These are phyloP conservation scores for Agastache rugosa DNA, from an alignment of 257 asterid genomes.

Conservation along the genomic window DNA sequence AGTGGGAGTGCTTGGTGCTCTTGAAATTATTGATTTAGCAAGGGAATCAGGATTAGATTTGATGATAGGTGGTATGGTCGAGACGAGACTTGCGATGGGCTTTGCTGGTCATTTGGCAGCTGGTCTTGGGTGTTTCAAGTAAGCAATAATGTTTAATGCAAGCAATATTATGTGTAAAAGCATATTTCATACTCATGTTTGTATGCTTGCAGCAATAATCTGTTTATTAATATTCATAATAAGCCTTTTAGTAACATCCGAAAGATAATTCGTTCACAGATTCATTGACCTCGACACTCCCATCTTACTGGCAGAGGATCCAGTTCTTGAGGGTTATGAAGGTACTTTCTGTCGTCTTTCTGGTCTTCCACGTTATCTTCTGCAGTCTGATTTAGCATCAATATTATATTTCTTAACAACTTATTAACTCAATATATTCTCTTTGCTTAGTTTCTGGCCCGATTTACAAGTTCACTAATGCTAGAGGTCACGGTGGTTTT, in stretches of 20 bases:
- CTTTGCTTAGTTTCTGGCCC: constrained; percentile 72
- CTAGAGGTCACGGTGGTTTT: constrained; percentile 93
- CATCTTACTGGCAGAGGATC: constrained; percentile 84
- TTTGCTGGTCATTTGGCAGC: constrained; percentile 94
- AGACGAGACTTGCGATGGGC: constrained; percentile 93
- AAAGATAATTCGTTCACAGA: constrained; percentile 47
- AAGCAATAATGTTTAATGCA: constrained; percentile 41
- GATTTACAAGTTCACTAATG: constrained; percentile 72
- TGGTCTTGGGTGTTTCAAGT: constrained; percentile 95
- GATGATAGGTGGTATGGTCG: constrained; percentile 99
- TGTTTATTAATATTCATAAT: neutral
- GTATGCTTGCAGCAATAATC: neutral
- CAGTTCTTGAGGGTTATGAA: constrained; percentile 87
- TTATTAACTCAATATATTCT: constrained; percentile 30
- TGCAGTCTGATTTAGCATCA: neutral
- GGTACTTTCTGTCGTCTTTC: constrained; percentile 48
- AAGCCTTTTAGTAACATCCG: neutral
- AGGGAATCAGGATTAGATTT: constrained; percentile 68
- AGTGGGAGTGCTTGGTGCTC: constrained; percentile 85
- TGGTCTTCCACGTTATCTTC: constrained; percentile 14
- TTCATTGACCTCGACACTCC: constrained; percentile 91
- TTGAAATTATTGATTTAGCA: constrained; percentile 73
- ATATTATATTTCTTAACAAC: neutral
- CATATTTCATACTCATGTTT: neutral
- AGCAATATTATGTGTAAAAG: neutral